phyloP scores from a whole-genome alignment of 164 flowering plant genomes.

The Macadamia tetraphylla region DNA sequence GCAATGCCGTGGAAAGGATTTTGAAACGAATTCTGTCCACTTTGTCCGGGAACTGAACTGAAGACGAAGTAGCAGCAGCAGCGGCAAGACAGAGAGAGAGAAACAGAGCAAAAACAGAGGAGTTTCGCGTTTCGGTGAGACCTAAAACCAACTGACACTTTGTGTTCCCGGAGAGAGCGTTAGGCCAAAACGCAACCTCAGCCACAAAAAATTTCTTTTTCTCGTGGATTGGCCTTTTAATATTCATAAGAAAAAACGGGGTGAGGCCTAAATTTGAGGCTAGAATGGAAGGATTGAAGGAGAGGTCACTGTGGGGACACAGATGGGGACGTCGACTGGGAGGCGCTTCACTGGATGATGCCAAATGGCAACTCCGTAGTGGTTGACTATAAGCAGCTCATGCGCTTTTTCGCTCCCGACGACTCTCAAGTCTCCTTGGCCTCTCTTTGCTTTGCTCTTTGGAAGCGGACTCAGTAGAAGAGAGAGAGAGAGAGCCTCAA shows the following conservation, averaged over 20 bases:
- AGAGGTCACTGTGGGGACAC: too few species aligned
- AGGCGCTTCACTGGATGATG: conserved; percentile 9
- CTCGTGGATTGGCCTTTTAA: conserved; percentile 8
- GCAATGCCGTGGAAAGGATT: conserved; percentile 10
- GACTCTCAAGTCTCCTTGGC: too few species aligned
- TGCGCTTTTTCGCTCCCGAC: not conserved
- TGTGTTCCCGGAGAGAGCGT: not conserved
- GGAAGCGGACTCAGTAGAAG: too few species aligned
- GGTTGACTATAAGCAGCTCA: conserved; percentile 6
- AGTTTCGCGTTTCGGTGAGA: not conserved
- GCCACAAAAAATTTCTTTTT: conserved; percentile 43
- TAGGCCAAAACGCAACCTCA: conserved; percentile 30
- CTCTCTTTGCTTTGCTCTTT: not conserved
- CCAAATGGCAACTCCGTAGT: conserved; percentile 28
- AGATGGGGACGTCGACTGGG: too few species aligned
- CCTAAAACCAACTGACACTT: conserved; percentile 8
- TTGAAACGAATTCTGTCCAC: not conserved
- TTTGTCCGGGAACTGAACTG: not conserved
- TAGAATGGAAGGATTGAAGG: conserved; percentile 7
- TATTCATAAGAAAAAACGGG: conserved; percentile 12
- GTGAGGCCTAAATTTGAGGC: conserved; percentile 35
- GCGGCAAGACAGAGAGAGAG: not conserved
- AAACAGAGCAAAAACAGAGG: not conserved
- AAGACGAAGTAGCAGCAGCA: not conserved
- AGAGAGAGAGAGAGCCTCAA: too few species aligned